These are phyloP conservation scores for Phyllosticta paracitricarpa DNA, from an alignment of 2,329 filamentous ascomycete species.

Conservation along the genomic window DNA sequence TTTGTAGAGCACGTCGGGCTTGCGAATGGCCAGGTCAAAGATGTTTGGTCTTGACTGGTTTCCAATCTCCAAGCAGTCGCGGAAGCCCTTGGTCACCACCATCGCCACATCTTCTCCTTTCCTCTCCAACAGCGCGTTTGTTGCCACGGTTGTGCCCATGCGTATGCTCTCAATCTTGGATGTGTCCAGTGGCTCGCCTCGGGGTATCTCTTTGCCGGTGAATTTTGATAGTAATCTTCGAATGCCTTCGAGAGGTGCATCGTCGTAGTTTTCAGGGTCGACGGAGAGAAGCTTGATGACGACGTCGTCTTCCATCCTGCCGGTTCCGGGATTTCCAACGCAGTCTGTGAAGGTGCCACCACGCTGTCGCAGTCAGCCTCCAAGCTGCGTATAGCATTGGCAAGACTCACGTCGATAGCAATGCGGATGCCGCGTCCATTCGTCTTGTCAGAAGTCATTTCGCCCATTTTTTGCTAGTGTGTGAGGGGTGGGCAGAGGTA, in stretches of 20 bases:
- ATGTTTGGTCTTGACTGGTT: slow-evolving; percentile 86
- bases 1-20: slow-evolving; percentile 80
- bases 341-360: slow-evolving; percentile 92
- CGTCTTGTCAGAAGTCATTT: slow-evolving; percentile 6
- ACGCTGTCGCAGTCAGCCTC: slow-evolving; percentile 37
- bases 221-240: slow-evolving; percentile 75
- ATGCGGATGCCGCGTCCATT: slow-evolving; percentile 56
- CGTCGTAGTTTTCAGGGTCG: slow-evolving; percentile 80
- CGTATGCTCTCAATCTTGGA: slow-evolving; percentile 79
- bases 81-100: slow-evolving; percentile 79
- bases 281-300: slow-evolving; percentile 84
- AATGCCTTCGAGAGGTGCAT: slow-evolving; percentile 86
- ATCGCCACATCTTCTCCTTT: slow-evolving; percentile 85
- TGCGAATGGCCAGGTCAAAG: slow-evolving; percentile 79
- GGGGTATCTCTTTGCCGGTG: slow-evolving; percentile 62
- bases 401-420: slow-evolving; percentile 46
- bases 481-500: not conserved
- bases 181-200: slow-evolving; percentile 72
- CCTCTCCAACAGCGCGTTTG: slow-evolving; percentile 79
- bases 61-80: slow-evolving; percentile 78
- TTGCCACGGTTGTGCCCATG: slow-evolving; percentile 93
- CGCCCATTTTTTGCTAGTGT: not conserved
- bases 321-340: slow-evolving; percentile 67
- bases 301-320: slow-evolving; percentile 60
- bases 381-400: not conserved